Conservation (phyloP, 768 basidiomycete genomes). For the Leccinum olivaceopallidum region DNA sequence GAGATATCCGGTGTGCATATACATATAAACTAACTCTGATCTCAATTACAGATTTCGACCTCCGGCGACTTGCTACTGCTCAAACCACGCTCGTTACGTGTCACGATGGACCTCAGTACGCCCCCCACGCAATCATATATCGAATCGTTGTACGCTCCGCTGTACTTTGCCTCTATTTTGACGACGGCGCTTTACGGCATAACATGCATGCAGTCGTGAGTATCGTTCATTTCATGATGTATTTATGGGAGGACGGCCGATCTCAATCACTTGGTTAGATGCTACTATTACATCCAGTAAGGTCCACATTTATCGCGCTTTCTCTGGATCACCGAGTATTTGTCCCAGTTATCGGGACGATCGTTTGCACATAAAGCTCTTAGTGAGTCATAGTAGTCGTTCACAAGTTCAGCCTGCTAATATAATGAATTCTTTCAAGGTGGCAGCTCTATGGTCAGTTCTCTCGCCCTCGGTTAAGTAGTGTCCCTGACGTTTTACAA, state of each 20-base stretch:
- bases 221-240: not conserved
- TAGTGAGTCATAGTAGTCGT: slow-evolving; percentile 12
- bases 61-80: not conserved
- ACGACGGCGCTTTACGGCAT: not conserved
- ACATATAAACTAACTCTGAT: not conserved
- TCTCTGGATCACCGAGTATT: not conserved
- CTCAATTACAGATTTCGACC: not conserved
- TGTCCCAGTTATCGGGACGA: slow-evolving; percentile 10
- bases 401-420: not conserved
- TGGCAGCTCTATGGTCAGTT: slow-evolving; percentile 10
- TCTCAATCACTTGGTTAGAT: not conserved
- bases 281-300: slow-evolving; percentile 5
- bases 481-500: not conserved
- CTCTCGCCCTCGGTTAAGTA: not conserved
- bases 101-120: not conserved
- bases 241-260: not conserved
- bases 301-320: not conserved
- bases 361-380: not conserved
- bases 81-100: not conserved
- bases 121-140: not conserved
- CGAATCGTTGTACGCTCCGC: not conserved
- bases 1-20: not conserved
- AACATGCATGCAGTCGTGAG: not conserved
- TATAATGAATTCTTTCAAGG: not conserved
- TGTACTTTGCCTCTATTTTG: not conserved